These are phyloP conservation scores for Solanum dulcamara DNA, from an alignment of 257 asterid species.

Conservation along the genomic window DNA sequence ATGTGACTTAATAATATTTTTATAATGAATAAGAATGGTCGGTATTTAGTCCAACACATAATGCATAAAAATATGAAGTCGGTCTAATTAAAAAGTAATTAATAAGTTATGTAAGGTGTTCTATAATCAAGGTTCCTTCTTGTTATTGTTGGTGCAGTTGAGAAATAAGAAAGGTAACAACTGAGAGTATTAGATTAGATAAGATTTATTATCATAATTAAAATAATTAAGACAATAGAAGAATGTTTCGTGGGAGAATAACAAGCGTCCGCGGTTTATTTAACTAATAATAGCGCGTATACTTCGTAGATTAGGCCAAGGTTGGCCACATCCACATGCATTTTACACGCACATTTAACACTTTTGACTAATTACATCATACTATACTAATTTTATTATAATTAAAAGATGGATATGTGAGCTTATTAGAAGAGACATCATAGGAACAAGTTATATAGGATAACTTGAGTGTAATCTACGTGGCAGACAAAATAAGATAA, in stretches of 20 bases:
- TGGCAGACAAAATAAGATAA: too few species aligned
- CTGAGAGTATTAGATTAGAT: background rate
- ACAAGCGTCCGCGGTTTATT: background rate
- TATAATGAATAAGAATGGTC: background rate
- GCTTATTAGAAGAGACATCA: too few species aligned
- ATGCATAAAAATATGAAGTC: background rate
- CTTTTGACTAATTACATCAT: background rate
- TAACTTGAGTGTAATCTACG: too few species aligned
- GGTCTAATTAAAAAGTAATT: background rate
- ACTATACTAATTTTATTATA: background rate
- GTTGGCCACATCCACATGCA: background rate
- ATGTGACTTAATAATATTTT: background rate
- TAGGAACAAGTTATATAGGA: too few species aligned
- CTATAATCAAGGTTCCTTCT: background rate
- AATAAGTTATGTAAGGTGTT: background rate
- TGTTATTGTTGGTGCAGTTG: background rate
- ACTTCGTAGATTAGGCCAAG: background rate
- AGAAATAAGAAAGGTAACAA: background rate
- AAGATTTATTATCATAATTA: background rate
- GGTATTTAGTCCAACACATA: background rate
- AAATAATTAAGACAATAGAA: background rate
- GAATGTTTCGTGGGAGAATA: background rate
- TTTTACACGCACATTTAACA: background rate
- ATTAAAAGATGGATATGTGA: background rate
- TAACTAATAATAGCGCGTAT: background rate